Evolutionary conservation across 441 rosid species (phyloP).

Genomic region (Gossypium davidsonii): DNA sequence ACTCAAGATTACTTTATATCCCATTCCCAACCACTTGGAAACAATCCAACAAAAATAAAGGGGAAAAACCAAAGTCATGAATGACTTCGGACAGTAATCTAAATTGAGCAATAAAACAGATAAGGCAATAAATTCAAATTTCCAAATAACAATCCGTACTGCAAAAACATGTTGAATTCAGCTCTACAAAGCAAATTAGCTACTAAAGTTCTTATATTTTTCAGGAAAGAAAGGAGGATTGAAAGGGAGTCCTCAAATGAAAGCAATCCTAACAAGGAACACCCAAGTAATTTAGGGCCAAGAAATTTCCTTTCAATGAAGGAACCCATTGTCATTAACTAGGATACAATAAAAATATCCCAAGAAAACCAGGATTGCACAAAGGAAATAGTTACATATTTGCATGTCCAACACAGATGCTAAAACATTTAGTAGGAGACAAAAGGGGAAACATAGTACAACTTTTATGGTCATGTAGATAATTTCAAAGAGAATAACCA

Average conservation of each 20-base stretch:
- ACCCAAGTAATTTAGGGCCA: not conserved
- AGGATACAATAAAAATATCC: not conserved
- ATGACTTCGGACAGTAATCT: not conserved
- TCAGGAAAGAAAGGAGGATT: not conserved
- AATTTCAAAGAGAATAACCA: not conserved
- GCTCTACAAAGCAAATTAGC: not conserved
- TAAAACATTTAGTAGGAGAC: not conserved
- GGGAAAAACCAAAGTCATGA: not conserved
- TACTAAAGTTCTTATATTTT: not conserved
- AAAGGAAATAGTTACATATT: not conserved
- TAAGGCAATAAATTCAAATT: not conserved
- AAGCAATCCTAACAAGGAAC: not conserved
- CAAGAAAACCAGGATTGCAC: not conserved
- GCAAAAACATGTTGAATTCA: not conserved
- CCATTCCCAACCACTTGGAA: not conserved
- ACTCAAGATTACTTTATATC: conserved; percentile 6
- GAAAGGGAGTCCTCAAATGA: not conserved
- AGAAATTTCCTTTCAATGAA: not conserved
- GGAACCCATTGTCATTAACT: conserved; percentile 5
- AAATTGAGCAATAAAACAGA: not conserved
- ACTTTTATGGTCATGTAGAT: not conserved
- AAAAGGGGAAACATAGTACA: not conserved
- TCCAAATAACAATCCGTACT: not conserved
- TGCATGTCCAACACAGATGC: not conserved
- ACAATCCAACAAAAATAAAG: not conserved